Evolutionary conservation across 2,329 filamentous ascomycete species (phyloP).

Genomic region (Metarhizium sp.): DNA sequence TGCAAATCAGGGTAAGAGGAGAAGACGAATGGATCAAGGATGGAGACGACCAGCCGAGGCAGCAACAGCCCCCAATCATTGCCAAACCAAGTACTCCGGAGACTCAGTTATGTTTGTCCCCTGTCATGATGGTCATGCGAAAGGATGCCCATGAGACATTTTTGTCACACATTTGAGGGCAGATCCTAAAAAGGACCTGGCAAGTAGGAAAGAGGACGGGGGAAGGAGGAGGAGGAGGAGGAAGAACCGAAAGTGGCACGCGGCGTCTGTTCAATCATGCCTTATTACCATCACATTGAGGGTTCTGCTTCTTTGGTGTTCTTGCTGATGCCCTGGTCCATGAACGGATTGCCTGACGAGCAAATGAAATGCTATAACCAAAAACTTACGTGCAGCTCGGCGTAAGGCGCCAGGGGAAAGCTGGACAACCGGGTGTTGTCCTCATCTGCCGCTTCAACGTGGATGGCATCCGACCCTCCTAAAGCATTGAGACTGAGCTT

Average conservation of each 20-base stretch:
- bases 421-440: constrained; percentile 54
- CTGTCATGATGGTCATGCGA: background rate
- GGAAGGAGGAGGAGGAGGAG: background rate
- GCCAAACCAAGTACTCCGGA: background rate
- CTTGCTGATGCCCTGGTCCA: constrained; percentile 1
- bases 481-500: constrained; percentile 59
- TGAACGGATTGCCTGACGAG: constrained; percentile 4
- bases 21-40: background rate
- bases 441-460: constrained; percentile 64
- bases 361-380: constrained; percentile 11
- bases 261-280: background rate
- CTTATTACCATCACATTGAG: background rate
- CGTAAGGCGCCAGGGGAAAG: constrained; percentile 64
- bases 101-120: background rate
- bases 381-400: constrained; percentile 67
- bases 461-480: constrained; percentile 45
- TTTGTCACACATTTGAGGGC: constrained; percentile 3
- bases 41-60: background rate
- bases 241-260: background rate
- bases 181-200: background rate
- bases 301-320: background rate
- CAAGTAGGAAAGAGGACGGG: background rate
- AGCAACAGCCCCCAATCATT: background rate
- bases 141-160: constrained; percentile 8
- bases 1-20: background rate